phyloP scores from a whole-genome alignment of 192 early-diverging fungal species.

The Rhizophagus sp. region DNA sequence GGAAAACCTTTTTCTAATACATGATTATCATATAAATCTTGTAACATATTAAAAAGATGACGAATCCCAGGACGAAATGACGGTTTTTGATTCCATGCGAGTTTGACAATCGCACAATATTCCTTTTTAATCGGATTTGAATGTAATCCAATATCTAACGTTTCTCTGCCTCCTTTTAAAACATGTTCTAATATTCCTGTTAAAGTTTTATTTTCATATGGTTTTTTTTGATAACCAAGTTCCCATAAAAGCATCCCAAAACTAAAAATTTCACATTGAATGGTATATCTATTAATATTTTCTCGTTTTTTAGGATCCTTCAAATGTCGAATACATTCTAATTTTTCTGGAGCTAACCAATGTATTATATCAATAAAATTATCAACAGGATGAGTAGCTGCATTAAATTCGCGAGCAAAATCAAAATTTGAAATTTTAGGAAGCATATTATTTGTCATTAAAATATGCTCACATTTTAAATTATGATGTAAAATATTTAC shows the following conservation, averaged over 20 bases:
- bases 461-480: constrained; percentile 21
- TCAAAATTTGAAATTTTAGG: constrained; percentile 27
- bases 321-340: background rate
- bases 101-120: background rate
- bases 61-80: too few species aligned
- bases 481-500: constrained; percentile 15
- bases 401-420: background rate
- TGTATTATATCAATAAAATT: constrained; percentile 1
- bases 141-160: background rate
- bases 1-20: too few species aligned
- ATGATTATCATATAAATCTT: too few species aligned
- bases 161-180: background rate
- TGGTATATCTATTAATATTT: background rate
- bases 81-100: background rate
- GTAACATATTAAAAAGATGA: too few species aligned
- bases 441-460: constrained; percentile 5
- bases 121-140: background rate
- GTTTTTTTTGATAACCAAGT: background rate
- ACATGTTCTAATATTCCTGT: background rate
- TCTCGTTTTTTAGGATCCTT: background rate
- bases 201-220: background rate
- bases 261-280: constrained; percentile 24
- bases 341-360: constrained; percentile 31
- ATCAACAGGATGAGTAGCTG: background rate
- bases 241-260: constrained; percentile 12